These are phyloP conservation scores for Mycena belliarum DNA, from an alignment of 768 basidiomycete species.

Conservation along the genomic window DNA sequence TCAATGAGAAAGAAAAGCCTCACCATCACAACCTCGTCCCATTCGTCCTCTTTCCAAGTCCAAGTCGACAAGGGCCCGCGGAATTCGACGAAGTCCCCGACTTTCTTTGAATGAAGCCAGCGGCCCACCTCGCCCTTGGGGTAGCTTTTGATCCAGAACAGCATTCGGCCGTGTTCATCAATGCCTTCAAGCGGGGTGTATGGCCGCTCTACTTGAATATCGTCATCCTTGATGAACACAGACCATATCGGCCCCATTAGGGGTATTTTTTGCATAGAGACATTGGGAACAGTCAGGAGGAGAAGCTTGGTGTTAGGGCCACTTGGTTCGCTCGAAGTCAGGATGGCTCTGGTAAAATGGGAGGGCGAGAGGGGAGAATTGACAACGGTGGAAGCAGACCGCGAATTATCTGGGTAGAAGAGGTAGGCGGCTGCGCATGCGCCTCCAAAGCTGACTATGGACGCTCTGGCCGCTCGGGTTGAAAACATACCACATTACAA, in stretches of 20 bases:
- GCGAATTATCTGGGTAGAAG: conserved; percentile 50
- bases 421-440: conserved; percentile 50
- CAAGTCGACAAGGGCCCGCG: conserved; percentile 77
- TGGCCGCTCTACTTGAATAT: conserved; percentile 84
- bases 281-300: conserved; percentile 57
- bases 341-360: conserved; percentile 61
- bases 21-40: conserved; percentile 85
- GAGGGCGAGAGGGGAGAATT: conserved; percentile 43
- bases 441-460: conserved; percentile 34
- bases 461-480: conserved; percentile 5
- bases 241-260: conserved; percentile 62
- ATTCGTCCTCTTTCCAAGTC: conserved; percentile 51
- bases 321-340: conserved; percentile 52
- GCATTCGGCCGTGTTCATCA: conserved; percentile 64
- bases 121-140: conserved; percentile 77
- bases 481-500: conserved; percentile 10
- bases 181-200: conserved; percentile 82
- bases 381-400: conserved; percentile 42
- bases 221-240: conserved; percentile 81
- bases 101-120: conserved; percentile 73
- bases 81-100: conserved; percentile 71
- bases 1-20: neutral
- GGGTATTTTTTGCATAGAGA: conserved; percentile 25
- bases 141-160: conserved; percentile 83
- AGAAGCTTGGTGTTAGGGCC: conserved; percentile 66